Percentiles rank a stretch among this genome's conserved stretches.
Conservation (phyloP, 148 eudicot species). For the Rhododendron molle region DNA sequence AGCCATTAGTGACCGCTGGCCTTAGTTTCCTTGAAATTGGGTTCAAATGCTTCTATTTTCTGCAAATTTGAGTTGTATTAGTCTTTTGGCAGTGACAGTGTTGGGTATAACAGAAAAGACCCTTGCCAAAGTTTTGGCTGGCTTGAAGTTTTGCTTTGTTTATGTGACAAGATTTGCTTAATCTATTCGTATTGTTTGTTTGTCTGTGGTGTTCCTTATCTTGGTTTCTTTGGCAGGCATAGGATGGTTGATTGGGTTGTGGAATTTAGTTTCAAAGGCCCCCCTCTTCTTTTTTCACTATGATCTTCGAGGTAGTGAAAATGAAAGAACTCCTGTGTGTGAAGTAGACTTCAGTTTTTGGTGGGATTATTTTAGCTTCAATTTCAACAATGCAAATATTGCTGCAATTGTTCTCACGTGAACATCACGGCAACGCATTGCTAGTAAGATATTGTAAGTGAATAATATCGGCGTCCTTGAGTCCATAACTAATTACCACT, state of each 20-base stretch:
- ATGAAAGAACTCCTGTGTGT: not conserved
- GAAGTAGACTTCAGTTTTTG: not conserved
- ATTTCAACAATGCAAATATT: too few relatives aligned
- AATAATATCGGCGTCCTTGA: too few relatives aligned
- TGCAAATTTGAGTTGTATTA: not conserved
- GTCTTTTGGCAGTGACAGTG: not conserved
- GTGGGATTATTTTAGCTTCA: too few relatives aligned
- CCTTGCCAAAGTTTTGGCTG: not conserved
- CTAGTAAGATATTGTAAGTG: not conserved
- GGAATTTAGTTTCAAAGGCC: not conserved
- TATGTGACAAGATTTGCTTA: not conserved
- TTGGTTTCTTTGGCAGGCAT: not conserved
- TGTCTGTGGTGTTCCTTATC: not conserved
- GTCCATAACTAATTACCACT: too few relatives aligned
- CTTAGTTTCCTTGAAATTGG: not conserved
- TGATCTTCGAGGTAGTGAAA: not conserved
- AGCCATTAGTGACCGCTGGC: not conserved
- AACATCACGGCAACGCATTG: not conserved
- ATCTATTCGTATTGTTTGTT: not conserved
- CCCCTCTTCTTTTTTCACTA: not conserved
- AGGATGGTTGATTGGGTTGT: not conserved
- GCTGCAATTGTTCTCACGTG: not conserved
- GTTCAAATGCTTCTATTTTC: not conserved
- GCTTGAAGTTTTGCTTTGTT: not conserved
- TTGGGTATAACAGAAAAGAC: not conserved